These are phyloP conservation scores for Colletotrichum shisoi DNA, from an alignment of 2,329 filamentous ascomycete species.

Conservation along the genomic window DNA sequence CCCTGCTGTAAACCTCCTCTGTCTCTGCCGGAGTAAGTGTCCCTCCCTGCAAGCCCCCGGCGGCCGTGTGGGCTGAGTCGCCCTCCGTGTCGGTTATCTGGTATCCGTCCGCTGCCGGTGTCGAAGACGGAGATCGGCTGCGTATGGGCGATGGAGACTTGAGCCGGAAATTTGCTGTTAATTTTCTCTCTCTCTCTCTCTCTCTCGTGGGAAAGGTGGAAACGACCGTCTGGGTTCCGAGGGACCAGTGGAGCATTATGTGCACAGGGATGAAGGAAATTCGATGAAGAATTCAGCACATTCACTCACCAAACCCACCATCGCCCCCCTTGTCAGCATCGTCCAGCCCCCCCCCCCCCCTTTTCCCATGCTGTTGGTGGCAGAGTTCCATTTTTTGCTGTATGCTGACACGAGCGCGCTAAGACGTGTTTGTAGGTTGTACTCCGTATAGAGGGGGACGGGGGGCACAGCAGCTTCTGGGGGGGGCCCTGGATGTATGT, in stretches of 20 bases:
- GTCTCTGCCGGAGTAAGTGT: not conserved
- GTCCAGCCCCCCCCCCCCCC: conserved; percentile 11
- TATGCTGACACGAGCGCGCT: not conserved
- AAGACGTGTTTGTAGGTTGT: conserved; percentile 3
- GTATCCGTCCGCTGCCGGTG: not conserved
- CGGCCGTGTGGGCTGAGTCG: not conserved
- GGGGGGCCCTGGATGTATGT: not conserved
- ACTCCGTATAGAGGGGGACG: not conserved
- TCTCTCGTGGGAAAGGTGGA: not conserved
- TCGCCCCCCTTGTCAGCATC: conserved; percentile 20
- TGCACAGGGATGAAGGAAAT: conserved; percentile 11
- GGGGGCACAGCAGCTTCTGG: not conserved
- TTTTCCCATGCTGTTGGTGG: conserved; percentile 6
- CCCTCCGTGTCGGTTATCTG: conserved; percentile 1
- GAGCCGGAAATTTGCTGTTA: not conserved
- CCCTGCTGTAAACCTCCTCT: not conserved
- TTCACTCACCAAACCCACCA: no score
- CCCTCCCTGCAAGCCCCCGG: not conserved
- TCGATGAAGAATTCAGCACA: conserved; percentile 1
- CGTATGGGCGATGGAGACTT: not conserved
- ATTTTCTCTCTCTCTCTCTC: no score
- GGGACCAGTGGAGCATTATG: conserved; percentile 25
- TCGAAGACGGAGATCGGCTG: not conserved
- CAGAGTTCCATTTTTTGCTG: conserved; percentile 16
- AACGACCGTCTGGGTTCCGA: conserved; percentile 3